phyloP scores from a whole-genome alignment of 2,329 filamentous ascomycete genomes.

The Lachnellula arida region DNA sequence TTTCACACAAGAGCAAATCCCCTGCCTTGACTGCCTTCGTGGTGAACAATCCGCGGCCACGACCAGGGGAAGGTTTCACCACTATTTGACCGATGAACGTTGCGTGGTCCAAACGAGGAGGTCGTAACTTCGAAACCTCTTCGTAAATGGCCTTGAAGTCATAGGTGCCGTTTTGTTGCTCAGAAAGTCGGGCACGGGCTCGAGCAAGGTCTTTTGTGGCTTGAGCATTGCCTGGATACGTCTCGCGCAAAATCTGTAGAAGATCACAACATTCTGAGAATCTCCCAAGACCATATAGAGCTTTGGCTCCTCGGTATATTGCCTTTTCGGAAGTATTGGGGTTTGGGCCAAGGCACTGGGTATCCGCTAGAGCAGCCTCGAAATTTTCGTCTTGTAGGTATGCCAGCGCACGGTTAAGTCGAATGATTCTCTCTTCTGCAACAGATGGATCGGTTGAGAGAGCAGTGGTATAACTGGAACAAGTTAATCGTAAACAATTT shows the following conservation, averaged over 20 bases:
- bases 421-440: conserved; percentile 23
- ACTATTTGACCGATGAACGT: conserved; percentile 10
- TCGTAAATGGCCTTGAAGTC: conserved; percentile 13
- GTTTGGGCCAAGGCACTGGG: background rate
- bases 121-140: conserved; percentile 5
- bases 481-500: background rate
- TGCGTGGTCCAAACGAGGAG: conserved; percentile 14
- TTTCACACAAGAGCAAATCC: conserved; percentile 18
- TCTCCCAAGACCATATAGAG: conserved; percentile 7
- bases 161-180: conserved; percentile 14
- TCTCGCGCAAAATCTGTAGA: conserved; percentile 4
- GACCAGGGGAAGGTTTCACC: conserved; percentile 3
- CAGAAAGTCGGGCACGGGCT: conserved; percentile 7
- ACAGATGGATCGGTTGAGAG: conserved; percentile 28
- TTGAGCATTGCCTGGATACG: conserved; percentile 5
- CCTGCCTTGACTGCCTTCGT: conserved; percentile 11
- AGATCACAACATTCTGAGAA: conserved; percentile 9
- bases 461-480: conserved; percentile 12
- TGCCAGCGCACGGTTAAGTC: conserved; percentile 36
- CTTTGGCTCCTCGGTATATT: conserved; percentile 6
- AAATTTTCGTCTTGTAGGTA: conserved; percentile 31
- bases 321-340: conserved; percentile 2
- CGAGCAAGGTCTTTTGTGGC: conserved; percentile 2
- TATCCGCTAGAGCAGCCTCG: conserved; percentile 34
- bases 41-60: conserved; percentile 12